Evolutionary conservation across 148 eudicot genomes (phyloP).

Genomic region (Salicornia ramosissima): DNA sequence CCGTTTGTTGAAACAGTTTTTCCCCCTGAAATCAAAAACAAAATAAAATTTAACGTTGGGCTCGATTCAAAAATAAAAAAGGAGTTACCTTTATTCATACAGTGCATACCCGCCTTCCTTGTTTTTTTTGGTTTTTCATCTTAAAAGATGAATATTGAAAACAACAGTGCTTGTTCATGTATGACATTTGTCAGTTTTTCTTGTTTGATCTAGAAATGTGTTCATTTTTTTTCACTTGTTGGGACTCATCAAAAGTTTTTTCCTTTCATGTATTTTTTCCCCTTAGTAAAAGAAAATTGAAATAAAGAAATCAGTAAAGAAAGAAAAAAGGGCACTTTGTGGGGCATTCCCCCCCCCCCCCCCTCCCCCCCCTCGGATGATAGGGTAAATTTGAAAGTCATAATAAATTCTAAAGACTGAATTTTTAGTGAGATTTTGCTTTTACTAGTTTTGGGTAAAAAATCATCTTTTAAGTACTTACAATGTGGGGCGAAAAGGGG

Average conservation of each 20-base stretch:
- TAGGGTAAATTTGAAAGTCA: neutral
- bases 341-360: too few species aligned
- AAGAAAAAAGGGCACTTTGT: neutral
- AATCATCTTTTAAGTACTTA: slow-evolving; percentile 14
- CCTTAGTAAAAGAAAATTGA: neutral
- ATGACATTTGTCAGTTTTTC: slow-evolving; percentile 24
- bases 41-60: slow-evolving; percentile 10
- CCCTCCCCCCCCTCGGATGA: too few species aligned
- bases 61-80: slow-evolving; percentile 26
- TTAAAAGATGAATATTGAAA: slow-evolving; percentile 28
- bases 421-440: neutral
- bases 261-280: neutral
- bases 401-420: neutral
- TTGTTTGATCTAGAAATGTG: slow-evolving; percentile 13
- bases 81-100: slow-evolving; percentile 23
- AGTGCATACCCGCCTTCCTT: neutral
- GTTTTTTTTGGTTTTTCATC: neutral
- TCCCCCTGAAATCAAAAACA: neutral
- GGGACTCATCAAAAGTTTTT: slow-evolving; percentile 20
- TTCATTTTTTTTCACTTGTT: slow-evolving; percentile 14
- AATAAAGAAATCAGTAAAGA: neutral
- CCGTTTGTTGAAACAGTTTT: slow-evolving; percentile 12
- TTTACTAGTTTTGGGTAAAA: slow-evolving; percentile 8
- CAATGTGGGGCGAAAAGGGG: slow-evolving; percentile 9
- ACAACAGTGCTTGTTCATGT: slow-evolving; percentile 20